Base-by-base conservation (phyloP, 2,329 filamentous ascomycete species). In the Epichloe hybrida region DNA sequence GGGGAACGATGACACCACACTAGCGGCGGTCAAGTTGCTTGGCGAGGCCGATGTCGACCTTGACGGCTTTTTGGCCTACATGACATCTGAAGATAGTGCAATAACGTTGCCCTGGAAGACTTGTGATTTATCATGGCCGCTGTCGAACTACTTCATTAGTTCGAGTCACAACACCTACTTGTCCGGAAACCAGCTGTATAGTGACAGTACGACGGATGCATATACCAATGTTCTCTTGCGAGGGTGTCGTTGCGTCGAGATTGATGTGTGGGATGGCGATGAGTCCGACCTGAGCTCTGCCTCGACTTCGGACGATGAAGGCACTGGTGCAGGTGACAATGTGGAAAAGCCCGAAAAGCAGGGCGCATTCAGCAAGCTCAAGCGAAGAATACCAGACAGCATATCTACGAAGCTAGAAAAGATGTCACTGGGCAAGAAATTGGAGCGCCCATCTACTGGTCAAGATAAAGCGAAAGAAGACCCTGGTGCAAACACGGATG, bases 141-240 rank as follows among this genome's bases (percentile, higher is more conserved):
- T 96, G 55, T 86, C 88, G 53, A 89, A 88, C 68, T 96, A 96
- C 68, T 95, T 88, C 68, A 88, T 96, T 63, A 94, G 84, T 55
- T 95, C 88, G 59, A 95, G 89, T 51, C 90, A 96, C 73, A 96
- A 96, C 68, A 96, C 90, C 0, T 96, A 96, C 59, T 78, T 96
- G 21, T 80, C 89, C 1, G 90, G 90, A 23, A 86, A 91, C 62
- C 90, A 96, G 70, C 80, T 95, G 13, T 88, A 80, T 53, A 91
- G 88, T 58, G 81, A 85, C 54, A 93, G 88, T 49, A 94, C 89
- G 63, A 88, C 88, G 0, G 86, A 89, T 57, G 86, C 87, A 2
- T 96, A 96, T 71, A 88, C 88, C 57, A 83, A 83, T 48, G 88
- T 90, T 9, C 72, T 96, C 51, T 78, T 88, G 58, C 81, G 87